phyloP scores from a whole-genome alignment of 73 alveolate species.

The Symbiodinium pilosum region DNA sequence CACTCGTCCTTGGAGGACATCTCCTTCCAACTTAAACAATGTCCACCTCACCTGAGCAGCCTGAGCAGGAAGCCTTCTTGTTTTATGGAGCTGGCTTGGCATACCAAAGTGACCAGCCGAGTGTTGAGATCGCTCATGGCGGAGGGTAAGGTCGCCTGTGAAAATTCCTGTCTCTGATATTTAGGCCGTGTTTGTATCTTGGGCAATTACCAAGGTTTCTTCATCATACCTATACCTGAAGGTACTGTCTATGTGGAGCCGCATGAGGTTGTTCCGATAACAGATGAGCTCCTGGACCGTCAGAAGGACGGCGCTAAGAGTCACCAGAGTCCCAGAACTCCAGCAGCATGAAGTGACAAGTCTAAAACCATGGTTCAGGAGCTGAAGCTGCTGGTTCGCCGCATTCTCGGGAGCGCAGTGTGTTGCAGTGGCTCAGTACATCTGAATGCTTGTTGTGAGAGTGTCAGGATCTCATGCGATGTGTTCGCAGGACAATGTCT shows the following conservation, averaged over 20 bases:
- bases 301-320: constrained; percentile 8
- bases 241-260: constrained; percentile 78
- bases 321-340: neutral
- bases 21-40: neutral
- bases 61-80: neutral
- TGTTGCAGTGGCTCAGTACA: neutral
- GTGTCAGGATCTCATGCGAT: neutral
- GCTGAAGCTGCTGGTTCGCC: constrained; percentile 64
- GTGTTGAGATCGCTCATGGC: neutral
- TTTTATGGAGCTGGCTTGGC: constrained; percentile 1
- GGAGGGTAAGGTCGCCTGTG: neutral
- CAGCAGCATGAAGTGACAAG: too few relatives aligned
- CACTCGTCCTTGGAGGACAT: neutral
- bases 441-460: neutral
- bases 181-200: too few relatives aligned
- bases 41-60: neutral
- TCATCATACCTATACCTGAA: neutral
- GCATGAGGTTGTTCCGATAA: constrained; percentile 22
- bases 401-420: constrained; percentile 47
- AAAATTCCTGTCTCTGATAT: constrained; percentile 13
- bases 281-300: constrained; percentile 25
- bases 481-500: constrained; percentile 10
- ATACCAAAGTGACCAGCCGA: constrained; percentile 3
- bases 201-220: too few relatives aligned
- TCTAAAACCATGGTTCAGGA: too few relatives aligned